Conservation (phyloP, 371 early-diverging fungal species). For the Apophysomyces variabilis region DNA sequence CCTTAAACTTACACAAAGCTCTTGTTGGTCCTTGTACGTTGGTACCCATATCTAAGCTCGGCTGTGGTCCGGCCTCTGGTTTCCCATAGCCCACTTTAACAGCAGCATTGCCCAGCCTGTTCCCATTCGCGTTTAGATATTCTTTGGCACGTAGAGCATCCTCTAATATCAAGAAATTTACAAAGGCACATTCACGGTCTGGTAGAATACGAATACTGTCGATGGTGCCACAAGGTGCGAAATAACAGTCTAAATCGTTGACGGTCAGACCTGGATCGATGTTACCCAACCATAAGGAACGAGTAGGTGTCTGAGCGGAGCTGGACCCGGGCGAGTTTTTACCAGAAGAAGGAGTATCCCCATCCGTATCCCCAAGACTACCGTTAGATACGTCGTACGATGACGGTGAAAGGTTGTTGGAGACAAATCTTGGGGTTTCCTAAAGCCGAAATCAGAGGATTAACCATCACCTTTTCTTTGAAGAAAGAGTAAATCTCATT, state of each 20-base stretch:
- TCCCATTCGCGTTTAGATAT: slow-evolving; percentile 69
- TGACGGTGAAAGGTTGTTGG: neutral
- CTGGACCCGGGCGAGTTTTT: slow-evolving; percentile 15
- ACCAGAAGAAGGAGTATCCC: slow-evolving; percentile 19
- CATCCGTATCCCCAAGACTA: slow-evolving; percentile 5
- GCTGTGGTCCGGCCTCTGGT: slow-evolving; percentile 63
- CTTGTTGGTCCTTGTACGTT: slow-evolving; percentile 38
- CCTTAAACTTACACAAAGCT: slow-evolving; percentile 35
- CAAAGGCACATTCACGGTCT: slow-evolving; percentile 61
- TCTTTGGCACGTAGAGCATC: slow-evolving; percentile 90
- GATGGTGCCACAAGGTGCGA: slow-evolving; percentile 88
- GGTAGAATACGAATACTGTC: slow-evolving; percentile 91
- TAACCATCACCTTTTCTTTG: neutral
- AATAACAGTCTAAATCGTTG: slow-evolving; percentile 78
- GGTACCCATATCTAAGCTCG: slow-evolving; percentile 12
- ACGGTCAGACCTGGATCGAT: slow-evolving; percentile 77
- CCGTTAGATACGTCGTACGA: neutral
- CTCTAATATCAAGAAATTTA: slow-evolving; percentile 52
- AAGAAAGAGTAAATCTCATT: slow-evolving; percentile 1
- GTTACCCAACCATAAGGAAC: slow-evolving; percentile 95
- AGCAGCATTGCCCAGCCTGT: slow-evolving; percentile 64
- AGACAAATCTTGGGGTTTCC: slow-evolving; percentile 1
- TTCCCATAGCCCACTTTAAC: slow-evolving; percentile 92
- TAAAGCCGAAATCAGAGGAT: slow-evolving; percentile 9
- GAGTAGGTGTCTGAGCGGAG: slow-evolving; percentile 62